Percentiles rank a stretch among this genome's conserved stretches.
These are phyloP conservation scores for Hordeum marinum DNA, from an alignment of 176 grass and related monocot genomes.

Conservation along the genomic window DNA sequence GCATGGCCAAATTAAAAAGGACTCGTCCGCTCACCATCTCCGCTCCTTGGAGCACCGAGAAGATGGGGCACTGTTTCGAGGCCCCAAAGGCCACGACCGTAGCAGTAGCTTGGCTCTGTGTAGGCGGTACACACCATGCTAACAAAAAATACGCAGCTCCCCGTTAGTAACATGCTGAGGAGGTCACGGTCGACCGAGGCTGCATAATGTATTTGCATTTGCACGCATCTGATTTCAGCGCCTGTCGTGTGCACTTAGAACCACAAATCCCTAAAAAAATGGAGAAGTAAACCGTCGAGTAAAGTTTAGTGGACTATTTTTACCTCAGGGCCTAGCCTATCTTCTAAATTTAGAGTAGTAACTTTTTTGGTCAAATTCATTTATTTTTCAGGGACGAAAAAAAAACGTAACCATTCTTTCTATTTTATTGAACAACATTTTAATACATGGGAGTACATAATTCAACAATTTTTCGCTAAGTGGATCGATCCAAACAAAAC, in stretches of 20 bases:
- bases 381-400: too few relatives aligned
- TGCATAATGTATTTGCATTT: neutral
- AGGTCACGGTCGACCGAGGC: neutral
- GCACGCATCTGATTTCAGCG: neutral
- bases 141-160: neutral
- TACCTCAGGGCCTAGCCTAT: too few relatives aligned
- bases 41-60: conserved; percentile 31
- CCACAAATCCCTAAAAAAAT: too few relatives aligned
- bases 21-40: neutral
- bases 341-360: too few relatives aligned
- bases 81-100: conserved; percentile 16
- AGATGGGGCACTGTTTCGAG: conserved; percentile 24
- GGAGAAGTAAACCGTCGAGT: too few relatives aligned
- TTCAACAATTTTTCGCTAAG: too few relatives aligned
- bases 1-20: conserved; percentile 8
- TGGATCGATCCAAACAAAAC: too few relatives aligned
- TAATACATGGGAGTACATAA: too few relatives aligned
- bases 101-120: neutral
- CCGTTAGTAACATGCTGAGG: neutral
- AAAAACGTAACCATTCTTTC: too few relatives aligned
- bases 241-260: neutral
- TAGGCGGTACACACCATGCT: neutral
- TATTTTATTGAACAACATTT: too few relatives aligned
- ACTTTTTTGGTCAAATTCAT: too few relatives aligned
- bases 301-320: too few relatives aligned